A percentile compares a stretch with the other conserved stretches of the same genome.
These are phyloP conservation scores for Blechomonas ayalai DNA, from an alignment of 208 protist species.

Conservation along the genomic window DNA sequence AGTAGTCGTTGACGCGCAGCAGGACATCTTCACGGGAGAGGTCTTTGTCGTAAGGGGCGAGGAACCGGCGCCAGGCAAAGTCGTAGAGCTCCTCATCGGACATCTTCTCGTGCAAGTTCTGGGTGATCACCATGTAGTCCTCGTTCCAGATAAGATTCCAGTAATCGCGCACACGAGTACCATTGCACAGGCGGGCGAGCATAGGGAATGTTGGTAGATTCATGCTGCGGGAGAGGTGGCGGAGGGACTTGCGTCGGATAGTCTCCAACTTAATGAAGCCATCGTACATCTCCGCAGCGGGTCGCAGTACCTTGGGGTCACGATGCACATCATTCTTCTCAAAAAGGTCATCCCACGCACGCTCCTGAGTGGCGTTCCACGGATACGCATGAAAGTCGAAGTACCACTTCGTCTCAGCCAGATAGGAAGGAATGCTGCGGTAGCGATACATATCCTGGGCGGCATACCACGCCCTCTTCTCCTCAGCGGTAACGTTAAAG, in stretches of 20 bases:
- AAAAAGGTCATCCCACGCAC: slow-evolving; percentile 87
- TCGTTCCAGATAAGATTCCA: slow-evolving; percentile 88
- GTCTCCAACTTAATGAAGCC: slow-evolving; percentile 76
- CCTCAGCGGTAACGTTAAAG: slow-evolving; percentile 53
- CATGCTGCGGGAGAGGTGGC: slow-evolving; percentile 85
- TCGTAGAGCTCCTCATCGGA: slow-evolving; percentile 86
- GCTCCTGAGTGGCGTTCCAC: slow-evolving; percentile 67
- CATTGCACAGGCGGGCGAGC: slow-evolving; percentile 70
- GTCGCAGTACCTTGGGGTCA: slow-evolving; percentile 69
- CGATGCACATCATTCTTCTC: slow-evolving; percentile 91
- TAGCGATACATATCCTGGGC: slow-evolving; percentile 89
- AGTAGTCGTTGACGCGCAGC: slow-evolving; percentile 81
- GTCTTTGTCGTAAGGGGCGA: slow-evolving; percentile 87
- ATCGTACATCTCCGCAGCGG: slow-evolving; percentile 88
- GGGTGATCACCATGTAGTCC: slow-evolving; percentile 90
- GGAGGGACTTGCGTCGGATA: slow-evolving; percentile 80
- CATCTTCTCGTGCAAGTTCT: slow-evolving; percentile 82
- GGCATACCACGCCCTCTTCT: slow-evolving; percentile 71
- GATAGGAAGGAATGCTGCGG: slow-evolving; percentile 76
- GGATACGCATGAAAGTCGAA: slow-evolving; percentile 86
- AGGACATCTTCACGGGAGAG: slow-evolving; percentile 76
- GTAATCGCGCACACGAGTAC: slow-evolving; percentile 85
- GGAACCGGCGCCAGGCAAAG: slow-evolving; percentile 86
- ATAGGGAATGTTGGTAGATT: slow-evolving; percentile 86
- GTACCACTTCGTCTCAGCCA: slow-evolving; percentile 86